Evolutionary conservation across 129 eudicot genomes (phyloP).

Genomic region (Chrysanthemum makinoi): DNA sequence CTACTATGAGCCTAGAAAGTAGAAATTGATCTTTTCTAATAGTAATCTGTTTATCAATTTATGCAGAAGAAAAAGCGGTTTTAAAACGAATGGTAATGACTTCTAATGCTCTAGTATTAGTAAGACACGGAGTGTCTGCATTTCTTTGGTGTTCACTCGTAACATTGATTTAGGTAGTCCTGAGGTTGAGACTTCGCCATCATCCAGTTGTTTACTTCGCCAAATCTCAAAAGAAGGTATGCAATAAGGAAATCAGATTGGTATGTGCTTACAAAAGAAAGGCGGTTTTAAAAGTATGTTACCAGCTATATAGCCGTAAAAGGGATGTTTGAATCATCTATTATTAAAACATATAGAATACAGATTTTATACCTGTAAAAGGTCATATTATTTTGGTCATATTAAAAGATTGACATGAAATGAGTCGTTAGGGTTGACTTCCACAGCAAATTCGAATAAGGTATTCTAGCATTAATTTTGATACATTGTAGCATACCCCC

Average conservation of each 20-base stretch:
- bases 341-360: neutral
- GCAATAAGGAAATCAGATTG: slow-evolving; percentile 11
- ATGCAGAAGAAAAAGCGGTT: slow-evolving; percentile 25
- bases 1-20: too few species aligned
- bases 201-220: slow-evolving; percentile 72
- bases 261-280: slow-evolving; percentile 3
- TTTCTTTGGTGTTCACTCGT: slow-evolving; percentile 6
- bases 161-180: slow-evolving; percentile 45
- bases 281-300: neutral
- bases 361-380: too few species aligned
- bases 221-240: slow-evolving; percentile 85
- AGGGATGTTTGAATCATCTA: too few species aligned
- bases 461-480: too few species aligned
- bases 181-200: slow-evolving; percentile 39
- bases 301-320: neutral
- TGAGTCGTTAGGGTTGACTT: too few species aligned
- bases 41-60: too few species aligned
- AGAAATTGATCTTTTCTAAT: too few species aligned
- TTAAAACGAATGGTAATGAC: slow-evolving; percentile 69
- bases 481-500: too few species aligned
- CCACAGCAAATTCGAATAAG: too few species aligned
- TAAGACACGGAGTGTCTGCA: slow-evolving; percentile 13
- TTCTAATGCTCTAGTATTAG: neutral
- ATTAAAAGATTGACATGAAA: too few species aligned
- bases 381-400: too few species aligned